A percentile compares a stretch with the other conserved stretches of the same genome.
Evolutionary conservation across 2,329 filamentous ascomycete species (phyloP).

Genomic region (Metarhizium rileyi): DNA sequence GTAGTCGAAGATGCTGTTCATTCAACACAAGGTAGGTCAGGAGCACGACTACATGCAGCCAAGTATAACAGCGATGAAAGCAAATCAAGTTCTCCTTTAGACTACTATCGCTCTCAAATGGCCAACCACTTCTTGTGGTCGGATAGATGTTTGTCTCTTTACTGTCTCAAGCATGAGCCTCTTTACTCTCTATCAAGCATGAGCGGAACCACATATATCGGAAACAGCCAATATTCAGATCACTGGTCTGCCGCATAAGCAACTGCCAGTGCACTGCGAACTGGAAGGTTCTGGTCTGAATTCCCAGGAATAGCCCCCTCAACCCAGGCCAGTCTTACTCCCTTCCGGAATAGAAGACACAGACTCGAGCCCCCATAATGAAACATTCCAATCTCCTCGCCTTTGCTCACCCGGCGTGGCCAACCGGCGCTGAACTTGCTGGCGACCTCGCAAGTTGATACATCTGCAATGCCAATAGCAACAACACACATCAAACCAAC

Average conservation of each 20-base stretch:
- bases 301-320: not conserved
- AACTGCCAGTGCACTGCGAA: slow-evolving; percentile 1
- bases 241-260: not conserved
- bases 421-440: not conserved
- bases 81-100: no score
- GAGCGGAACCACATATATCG: not conserved
- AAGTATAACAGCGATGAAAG: no score
- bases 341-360: not conserved
- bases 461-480: slow-evolving; percentile 63
- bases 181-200: no score
- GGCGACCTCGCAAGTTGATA: slow-evolving; percentile 51
- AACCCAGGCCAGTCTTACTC: not conserved
- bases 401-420: not conserved
- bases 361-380: not conserved
- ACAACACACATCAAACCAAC: slow-evolving; percentile 59
- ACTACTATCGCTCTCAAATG: no score
- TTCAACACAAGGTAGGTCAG: no score
- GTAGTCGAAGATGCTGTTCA: no score
- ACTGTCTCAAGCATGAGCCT: no score
- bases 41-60: no score
- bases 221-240: not conserved
- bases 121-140: no score
- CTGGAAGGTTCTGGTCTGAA: not conserved
- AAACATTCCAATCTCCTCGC: slow-evolving; percentile 1
- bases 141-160: no score